Evolutionary conservation across 345 rosid species (phyloP).

Genomic region (Streptanthus diversifolius): DNA sequence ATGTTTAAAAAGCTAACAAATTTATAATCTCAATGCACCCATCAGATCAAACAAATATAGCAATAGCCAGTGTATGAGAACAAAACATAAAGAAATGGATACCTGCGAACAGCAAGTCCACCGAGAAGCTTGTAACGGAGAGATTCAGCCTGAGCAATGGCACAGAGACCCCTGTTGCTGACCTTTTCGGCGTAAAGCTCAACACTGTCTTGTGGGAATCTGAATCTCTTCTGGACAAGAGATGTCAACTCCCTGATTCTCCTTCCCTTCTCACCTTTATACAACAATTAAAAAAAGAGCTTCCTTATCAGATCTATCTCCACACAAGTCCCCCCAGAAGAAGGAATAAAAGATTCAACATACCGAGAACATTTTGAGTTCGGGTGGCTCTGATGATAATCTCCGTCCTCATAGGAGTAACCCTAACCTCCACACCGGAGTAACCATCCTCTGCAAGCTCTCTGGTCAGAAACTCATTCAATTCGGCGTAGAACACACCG

Average conservation of each 20-base stretch:
- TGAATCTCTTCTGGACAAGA: constrained; percentile 40
- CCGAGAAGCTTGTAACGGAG: constrained; percentile 88
- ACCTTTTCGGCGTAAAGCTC: background rate
- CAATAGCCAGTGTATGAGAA: background rate
- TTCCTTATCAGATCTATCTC: background rate
- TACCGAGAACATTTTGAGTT: constrained; percentile 83
- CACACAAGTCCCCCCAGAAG: background rate
- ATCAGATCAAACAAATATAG: background rate
- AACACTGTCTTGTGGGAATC: background rate
- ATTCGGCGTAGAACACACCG: constrained; percentile 75
- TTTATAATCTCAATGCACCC: background rate
- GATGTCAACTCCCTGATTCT: constrained; percentile 78
- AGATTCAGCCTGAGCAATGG: constrained; percentile 92
- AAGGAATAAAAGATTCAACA: background rate
- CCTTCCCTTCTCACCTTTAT: constrained; percentile 70
- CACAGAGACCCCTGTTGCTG: constrained; percentile 57
- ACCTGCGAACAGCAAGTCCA: constrained; percentile 73
- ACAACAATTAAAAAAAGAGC: background rate
- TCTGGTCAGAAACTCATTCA: constrained; percentile 68
- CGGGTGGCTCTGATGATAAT: constrained; percentile 89
- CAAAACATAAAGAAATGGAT: background rate
- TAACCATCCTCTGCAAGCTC: constrained; percentile 94
- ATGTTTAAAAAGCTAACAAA: background rate
- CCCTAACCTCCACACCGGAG: constrained; percentile 87
- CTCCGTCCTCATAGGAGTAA: constrained; percentile 87